A percentile compares a stretch with the other conserved stretches of the same genome.
Conservation (phyloP, 2,329 filamentous ascomycete species). For the Penicillium fuscoglaucum region DNA sequence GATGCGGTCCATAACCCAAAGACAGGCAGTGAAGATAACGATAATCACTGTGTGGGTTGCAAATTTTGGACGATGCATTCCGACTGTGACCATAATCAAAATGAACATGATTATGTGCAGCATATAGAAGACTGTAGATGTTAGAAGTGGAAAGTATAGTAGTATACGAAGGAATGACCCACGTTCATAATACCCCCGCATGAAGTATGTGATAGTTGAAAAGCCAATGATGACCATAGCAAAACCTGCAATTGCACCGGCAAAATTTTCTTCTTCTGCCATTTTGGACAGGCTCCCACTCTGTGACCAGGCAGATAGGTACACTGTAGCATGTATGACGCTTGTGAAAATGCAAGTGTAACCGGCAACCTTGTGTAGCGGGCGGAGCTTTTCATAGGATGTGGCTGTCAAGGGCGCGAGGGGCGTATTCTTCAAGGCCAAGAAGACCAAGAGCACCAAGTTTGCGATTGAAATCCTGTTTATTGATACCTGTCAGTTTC, state of each 20-base stretch:
- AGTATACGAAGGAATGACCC: not conserved
- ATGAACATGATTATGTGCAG: slow-evolving; percentile 13
- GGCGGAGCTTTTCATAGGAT: slow-evolving; percentile 24
- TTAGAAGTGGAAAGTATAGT: not conserved
- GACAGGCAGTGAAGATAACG: slow-evolving; percentile 12
- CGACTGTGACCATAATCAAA: slow-evolving; percentile 13
- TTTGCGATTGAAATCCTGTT: slow-evolving; percentile 18
- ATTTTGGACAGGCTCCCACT: not conserved
- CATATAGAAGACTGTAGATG: slow-evolving; percentile 13
- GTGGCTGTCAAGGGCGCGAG: slow-evolving; percentile 15
- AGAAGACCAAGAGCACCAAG: slow-evolving; percentile 16
- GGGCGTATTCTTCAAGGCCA: slow-evolving; percentile 19
- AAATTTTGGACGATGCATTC: slow-evolving; percentile 14
- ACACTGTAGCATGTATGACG: slow-evolving; percentile 2
- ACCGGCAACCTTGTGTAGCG: slow-evolving; percentile 19
- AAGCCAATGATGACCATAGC: slow-evolving; percentile 7
- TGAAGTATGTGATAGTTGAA: slow-evolving; percentile 5
- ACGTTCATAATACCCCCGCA: slow-evolving; percentile 1
- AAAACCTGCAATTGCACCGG: slow-evolving; percentile 1
- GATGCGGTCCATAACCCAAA: slow-evolving; percentile 12
- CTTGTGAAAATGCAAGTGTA: slow-evolving; percentile 19
- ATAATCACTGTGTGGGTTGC: slow-evolving; percentile 9
- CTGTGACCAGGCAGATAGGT: slow-evolving; percentile 5
- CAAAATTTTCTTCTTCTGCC: not conserved
- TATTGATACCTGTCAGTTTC: not conserved